Evolutionary conservation across 208 protist genomes (phyloP), one percentile per base, ranked within the genome.

Genomic region (Crithidia fasciculata): DNA sequence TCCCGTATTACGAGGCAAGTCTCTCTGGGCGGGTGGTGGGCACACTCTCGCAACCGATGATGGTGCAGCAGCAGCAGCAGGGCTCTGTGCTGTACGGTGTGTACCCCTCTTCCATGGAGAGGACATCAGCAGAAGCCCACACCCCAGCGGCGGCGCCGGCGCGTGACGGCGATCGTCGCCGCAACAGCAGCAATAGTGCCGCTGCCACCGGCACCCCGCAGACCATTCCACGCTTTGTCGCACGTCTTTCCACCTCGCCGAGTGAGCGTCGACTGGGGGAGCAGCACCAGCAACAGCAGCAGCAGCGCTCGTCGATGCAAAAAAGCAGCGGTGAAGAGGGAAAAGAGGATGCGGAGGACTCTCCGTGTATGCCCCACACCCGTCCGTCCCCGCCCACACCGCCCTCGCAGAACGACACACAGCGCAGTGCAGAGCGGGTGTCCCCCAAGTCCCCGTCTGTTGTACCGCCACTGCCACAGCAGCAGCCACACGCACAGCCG

Each of bases 181-280:
- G 74, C 61, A 52, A 58, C 19, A 37, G 65, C 36, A 40, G 60
- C 47, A 54, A 28, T 2, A 18, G 19, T 12, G 28, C 37, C 43
- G n/a, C 28, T 39, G 66, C 53, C 9, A 41, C 15, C 15, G 67
- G 4, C 39, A 74, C 69, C 6, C 74, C 74, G 13, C 50, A 74
- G 54, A 74, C 74, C n/a, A 58, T 78, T 4, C 78, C 78, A 5
- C 78, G 78, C n/a, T 82, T 78, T 45, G 72, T 82, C 12, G 69
- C 78, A n/a, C 67, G 61, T 8, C 72, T 82, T 6, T 74, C 78
- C 18, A 55, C 54, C 40, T 75, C 71, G 18, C 63, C 64, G 40
- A 77, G 50, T 28, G 72, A 78, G 61, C 57, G 39, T 12, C 63
- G 66, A 18, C 52, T 80, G 6, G 74, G 74, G 12, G 68, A 69